Evolutionary conservation across 1,139 yeast genomes (phyloP), one percentile per base, ranked within the genome.

Genomic region (Sugiyamaella paludigena): DNA sequence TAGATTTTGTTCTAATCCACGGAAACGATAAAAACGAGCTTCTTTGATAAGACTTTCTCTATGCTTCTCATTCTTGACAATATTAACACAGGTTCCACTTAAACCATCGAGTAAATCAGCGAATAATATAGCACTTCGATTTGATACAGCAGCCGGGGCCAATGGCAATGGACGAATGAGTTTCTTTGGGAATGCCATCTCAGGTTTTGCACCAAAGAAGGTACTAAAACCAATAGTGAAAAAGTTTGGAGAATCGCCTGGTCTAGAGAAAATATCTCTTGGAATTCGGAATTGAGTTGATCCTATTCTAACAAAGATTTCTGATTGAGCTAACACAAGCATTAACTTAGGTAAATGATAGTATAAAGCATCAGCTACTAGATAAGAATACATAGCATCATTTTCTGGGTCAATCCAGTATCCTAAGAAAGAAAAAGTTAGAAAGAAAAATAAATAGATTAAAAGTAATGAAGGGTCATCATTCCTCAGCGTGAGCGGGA

Each of bases 101-200:
- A 86, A 66, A 1, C 80, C 60, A 38, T 74, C 74, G 39, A 89
- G 50, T 28, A 89, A 57, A 42, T 85, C 85, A n/a, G 67, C 67
- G 59, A 89, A 84, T 30, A 85, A 66, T 12, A 63, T 65, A 0
- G 86, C 75, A 6, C 84, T 78, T 52, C 92, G 71, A 46, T 77
- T 69, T 5, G 78, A 67, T 19, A 76, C 74, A 9, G 75, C 70
- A 26, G 79, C 72, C 0, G 94, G 82, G 38, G 79, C 70, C 56
- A 82, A 75, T 7, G 94, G 87, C 5, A 95, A 95, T 1, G 97
- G 96, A 34, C 96, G 71, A 9, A 85, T 65, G 53, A 83, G 67
- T 34, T 73, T 69, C 43, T 69, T 71, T 27, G 55, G 45, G 11
- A 56, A 45, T 4, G 51, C 47, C 72, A 2, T 73, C 53, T 7